Percentiles rank a stretch among this genome's conserved stretches.
These are phyloP conservation scores for Wickerhamomyces pijperi DNA, from an alignment of 805 yeast genomes.

Conservation along the genomic window DNA sequence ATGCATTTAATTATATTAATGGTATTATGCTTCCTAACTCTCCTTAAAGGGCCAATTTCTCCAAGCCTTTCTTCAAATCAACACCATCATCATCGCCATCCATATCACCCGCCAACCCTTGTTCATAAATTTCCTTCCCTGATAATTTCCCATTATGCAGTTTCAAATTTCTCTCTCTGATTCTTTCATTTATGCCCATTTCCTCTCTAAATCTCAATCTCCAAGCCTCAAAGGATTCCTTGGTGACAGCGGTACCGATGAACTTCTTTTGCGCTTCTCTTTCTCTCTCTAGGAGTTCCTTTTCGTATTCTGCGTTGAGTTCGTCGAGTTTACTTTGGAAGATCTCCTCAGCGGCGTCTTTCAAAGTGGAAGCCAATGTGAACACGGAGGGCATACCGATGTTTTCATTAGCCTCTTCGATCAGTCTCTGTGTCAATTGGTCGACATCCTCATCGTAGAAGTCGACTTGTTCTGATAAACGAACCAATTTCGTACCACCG, in stretches of 20 bases:
- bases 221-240: conserved; percentile 68
- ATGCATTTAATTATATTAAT: no score
- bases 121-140: conserved; percentile 84
- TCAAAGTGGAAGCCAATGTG: conserved; percentile 62
- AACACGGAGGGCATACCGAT: conserved; percentile 90
- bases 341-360: conserved; percentile 68
- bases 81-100: conserved; percentile 34
- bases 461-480: conserved; percentile 46
- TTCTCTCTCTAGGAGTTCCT: conserved; percentile 52
- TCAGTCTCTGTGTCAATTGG: conserved; percentile 27
- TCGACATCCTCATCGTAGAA: conserved; percentile 39
- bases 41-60: not conserved
- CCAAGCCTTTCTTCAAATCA: conserved; percentile 7
- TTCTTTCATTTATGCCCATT: conserved; percentile 53
- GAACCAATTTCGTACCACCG: conserved; percentile 29
- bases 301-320: conserved; percentile 48
- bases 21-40: no score
- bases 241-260: conserved; percentile 81
- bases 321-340: conserved; percentile 46
- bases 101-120: conserved; percentile 69
- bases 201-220: conserved; percentile 60
- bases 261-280: conserved; percentile 82
- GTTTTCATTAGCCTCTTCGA: conserved; percentile 61
- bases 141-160: conserved; percentile 71
- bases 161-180: conserved; percentile 35